Evolutionary conservation across 1,139 yeast genomes (phyloP), one percentile per base, ranked within the genome.

Genomic region (Hyphopichia khmerensis): DNA sequence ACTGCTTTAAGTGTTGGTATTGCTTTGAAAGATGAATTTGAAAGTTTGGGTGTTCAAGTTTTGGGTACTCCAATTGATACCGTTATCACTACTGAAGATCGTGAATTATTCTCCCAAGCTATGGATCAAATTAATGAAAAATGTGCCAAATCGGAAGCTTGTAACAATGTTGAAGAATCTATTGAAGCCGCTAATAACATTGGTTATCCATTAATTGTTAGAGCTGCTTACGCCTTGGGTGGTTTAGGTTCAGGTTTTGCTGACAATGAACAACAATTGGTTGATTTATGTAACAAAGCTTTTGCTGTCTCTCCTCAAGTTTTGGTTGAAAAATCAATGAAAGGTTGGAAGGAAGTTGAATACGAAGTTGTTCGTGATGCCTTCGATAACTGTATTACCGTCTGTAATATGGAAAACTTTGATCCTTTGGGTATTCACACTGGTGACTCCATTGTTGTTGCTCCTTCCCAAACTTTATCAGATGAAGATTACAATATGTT

Each of bases 161-260:
- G 91, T 47, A 93, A 87, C 43, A 87, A 87, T 40, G 90, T 93
- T 37, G 97, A 91, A 54, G 96, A 87, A 59, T 97, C 99, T 19
- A 74, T 93, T 47, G 72, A 69, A 34, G 98, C 99, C 43, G 99
- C 97, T 41, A 82, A 78, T 40, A 63, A 72, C 43, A 89, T 93
- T 48, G 96, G 96, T 10, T 93, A 91, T 68, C 99, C 99, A 41
- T 89, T 93, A 53, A 93, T 93, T 71, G 96, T 93, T 46, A 87
- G 99, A 72, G 87, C 98, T 39, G 99, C 99, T 26, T 93, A 86
- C 62, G 96, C 99, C 3, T 76, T 93, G 43, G 99, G 99, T 63
- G 99, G 99, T 55, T 78, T 93, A 47, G 99, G 99, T 43, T 91
- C 98, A 27, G 99, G 99, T 36, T 93, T 93, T 62, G 99, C 99